Evolutionary conservation across 106 monocot species (phyloP), one percentile per base, ranked within the genome.

Genomic region (Agapanthus africanus): DNA sequence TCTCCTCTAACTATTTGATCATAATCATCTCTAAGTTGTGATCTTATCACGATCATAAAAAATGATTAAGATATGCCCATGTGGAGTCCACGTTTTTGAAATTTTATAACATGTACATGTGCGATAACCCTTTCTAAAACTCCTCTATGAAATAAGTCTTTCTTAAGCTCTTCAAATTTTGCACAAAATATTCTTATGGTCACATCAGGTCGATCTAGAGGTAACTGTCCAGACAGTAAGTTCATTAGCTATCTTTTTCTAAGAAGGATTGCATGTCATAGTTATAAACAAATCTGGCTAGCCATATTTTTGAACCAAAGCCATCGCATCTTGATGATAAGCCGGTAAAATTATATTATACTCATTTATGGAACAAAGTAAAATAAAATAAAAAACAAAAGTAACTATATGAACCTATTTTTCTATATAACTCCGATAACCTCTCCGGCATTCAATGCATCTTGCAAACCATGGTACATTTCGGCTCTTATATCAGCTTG

Each of bases 11-110:
- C 40, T 18, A 54, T 47, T 26, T 36, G n/a, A 67, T 67, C 67
- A 66, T 66, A 67, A 25, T 67, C 51, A 56, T 68, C 37, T n/a
- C 2, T 16, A 37, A 18, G 1, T 63, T 22, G 16, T 33, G 9
- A 67, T 35, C 19, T 75, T 66, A 0, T 21, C 26, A 31, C 47
- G 6, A 6, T 22, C 42, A 42, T 56, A 34, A 42, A 59, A 13
- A 16, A 75, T 68, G 0, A 75, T 44, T 14, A 75, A 37, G 34
- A 59, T 67, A 54, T 75, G 67, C 6, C 4, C 52, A 59, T 75
- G 56, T 23, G 51, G 38, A 15, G n/a, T n/a, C n/a, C n/a, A n/a
- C n/a, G n/a, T n/a, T n/a, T n/a, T n/a, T n/a, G n/a, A n/a, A n/a
- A n/a, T n/a, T n/a, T n/a, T n/a, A n/a, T n/a, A n/a, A 42, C 42